A percentile compares a stretch with the other conserved stretches of the same genome.
These are phyloP conservation scores for Gaeumannomyces tritici DNA, from an alignment of 2,329 filamentous ascomycete species.

Conservation along the genomic window DNA sequence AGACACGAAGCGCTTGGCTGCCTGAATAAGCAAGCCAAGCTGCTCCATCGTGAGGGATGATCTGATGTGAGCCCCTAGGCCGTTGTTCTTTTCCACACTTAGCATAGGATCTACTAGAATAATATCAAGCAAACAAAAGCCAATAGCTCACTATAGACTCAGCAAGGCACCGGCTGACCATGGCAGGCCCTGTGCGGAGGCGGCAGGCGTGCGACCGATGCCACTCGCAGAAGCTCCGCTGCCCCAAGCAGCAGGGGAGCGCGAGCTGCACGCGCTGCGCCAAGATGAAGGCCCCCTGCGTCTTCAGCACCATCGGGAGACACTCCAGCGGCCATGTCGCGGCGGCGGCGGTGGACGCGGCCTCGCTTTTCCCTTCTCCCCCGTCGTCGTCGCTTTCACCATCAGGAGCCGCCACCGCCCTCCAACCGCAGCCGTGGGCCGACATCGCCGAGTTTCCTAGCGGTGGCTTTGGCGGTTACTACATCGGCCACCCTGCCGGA, in stretches of 20 bases:
- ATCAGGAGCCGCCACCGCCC: too few species aligned
- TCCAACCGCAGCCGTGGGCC: background rate
- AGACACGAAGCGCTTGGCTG: too few species aligned
- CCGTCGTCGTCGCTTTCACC: background rate
- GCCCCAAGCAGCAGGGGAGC: slow-evolving; percentile 26
- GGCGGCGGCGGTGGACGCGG: too few species aligned
- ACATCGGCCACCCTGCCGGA: background rate
- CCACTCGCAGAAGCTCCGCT: slow-evolving; percentile 36
- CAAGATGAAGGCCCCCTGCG: slow-evolving; percentile 27
- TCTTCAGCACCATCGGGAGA: slow-evolving; percentile 29
- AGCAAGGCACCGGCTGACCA: background rate
- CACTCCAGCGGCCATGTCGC: background rate
- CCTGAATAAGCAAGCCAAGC: background rate
- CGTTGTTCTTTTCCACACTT: background rate
- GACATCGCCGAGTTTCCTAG: too few species aligned
- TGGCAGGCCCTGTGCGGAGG: slow-evolving; percentile 13
- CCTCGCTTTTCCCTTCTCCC: background rate
- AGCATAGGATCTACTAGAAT: too few species aligned
- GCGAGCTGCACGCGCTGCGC: slow-evolving; percentile 28
- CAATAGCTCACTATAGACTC: too few species aligned
- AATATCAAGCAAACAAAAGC: too few species aligned
- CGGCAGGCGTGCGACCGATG: slow-evolving; percentile 32
- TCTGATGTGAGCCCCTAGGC: background rate
- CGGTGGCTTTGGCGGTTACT: too few species aligned
- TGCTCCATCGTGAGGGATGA: background rate